A percentile compares a stretch with the other conserved stretches of the same genome.
Conservation (phyloP, 2,329 filamentous ascomycete genomes). For the Epichloe festucae region DNA sequence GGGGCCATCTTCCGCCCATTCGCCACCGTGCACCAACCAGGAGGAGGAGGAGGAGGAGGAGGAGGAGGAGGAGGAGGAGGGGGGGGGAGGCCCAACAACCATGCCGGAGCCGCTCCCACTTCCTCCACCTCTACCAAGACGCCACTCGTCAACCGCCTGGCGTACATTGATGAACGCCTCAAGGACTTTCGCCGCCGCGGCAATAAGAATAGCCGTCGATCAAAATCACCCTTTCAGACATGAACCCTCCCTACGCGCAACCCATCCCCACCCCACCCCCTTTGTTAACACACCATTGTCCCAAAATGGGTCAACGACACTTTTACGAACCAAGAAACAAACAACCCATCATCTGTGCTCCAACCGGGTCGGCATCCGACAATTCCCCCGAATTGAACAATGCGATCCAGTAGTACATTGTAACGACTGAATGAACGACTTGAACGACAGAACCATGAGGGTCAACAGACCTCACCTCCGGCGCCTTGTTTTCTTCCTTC, state of each 20-base stretch:
- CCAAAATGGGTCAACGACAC: slow-evolving; percentile 9
- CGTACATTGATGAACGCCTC: slow-evolving; percentile 46
- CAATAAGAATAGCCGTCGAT: slow-evolving; percentile 24
- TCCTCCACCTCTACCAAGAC: slow-evolving; percentile 23
- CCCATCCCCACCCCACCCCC: not conserved
- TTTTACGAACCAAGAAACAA: slow-evolving; percentile 7
- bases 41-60: slow-evolving; percentile 9
- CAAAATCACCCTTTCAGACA: slow-evolving; percentile 34
- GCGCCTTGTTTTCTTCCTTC: slow-evolving; percentile 4
- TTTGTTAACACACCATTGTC: not conserved
- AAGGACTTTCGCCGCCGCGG: slow-evolving; percentile 38
- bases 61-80: no score
- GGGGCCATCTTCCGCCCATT: slow-evolving; percentile 37
- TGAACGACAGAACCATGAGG: slow-evolving; percentile 1
- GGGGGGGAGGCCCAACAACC: slow-evolving; percentile 7
- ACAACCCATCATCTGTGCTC: not conserved
- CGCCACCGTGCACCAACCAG: slow-evolving; percentile 37
- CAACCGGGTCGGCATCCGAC: not conserved
- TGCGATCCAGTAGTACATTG: not conserved
- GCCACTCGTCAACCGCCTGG: slow-evolving; percentile 37
- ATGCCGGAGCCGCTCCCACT: not conserved
- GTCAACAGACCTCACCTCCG: not conserved
- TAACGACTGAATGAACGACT: slow-evolving; percentile 7
- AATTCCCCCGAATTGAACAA: not conserved
- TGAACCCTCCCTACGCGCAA: no score